Percentiles rank a stretch among this genome's conserved stretches.
Evolutionary conservation across 2,329 filamentous ascomycete genomes (phyloP).

Genomic region (Fusarium lateritium): DNA sequence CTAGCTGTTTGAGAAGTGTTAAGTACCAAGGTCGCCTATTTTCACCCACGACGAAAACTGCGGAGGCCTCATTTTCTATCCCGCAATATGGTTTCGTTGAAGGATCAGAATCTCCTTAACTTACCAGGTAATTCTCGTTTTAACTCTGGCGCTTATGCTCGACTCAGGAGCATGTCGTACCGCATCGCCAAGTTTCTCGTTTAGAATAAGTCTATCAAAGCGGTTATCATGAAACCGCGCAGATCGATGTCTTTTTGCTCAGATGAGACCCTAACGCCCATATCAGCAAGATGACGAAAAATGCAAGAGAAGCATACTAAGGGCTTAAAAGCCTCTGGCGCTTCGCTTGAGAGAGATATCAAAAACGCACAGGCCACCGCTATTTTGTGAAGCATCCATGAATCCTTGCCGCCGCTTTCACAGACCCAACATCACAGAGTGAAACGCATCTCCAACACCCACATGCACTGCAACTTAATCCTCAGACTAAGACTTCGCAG

Average conservation of each 20-base stretch:
- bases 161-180: conserved; percentile 1
- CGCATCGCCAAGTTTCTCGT: conserved; percentile 21
- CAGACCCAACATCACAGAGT: conserved; percentile 24
- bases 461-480: conserved; percentile 31
- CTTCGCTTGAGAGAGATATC: conserved; percentile 32
- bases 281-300: conserved; percentile 24
- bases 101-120: background rate
- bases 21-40: background rate
- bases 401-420: conserved; percentile 19
- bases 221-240: conserved; percentile 2
- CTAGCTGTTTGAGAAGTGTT: too few species aligned
- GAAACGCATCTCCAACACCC: conserved; percentile 43
- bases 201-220: background rate
- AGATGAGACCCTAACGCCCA: conserved; percentile 7
- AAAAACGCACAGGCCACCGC: conserved; percentile 34
- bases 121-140: background rate
- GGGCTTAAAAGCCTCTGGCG: conserved; percentile 38
- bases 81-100: background rate
- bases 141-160: background rate
- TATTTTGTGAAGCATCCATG: conserved; percentile 1
- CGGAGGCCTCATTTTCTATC: background rate
- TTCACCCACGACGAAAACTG: background rate
- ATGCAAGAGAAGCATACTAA: conserved; percentile 24
- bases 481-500: conserved; percentile 25
- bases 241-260: background rate